phyloP scores from a whole-genome alignment of 306 rosid species.

The Casuarina glauca region DNA sequence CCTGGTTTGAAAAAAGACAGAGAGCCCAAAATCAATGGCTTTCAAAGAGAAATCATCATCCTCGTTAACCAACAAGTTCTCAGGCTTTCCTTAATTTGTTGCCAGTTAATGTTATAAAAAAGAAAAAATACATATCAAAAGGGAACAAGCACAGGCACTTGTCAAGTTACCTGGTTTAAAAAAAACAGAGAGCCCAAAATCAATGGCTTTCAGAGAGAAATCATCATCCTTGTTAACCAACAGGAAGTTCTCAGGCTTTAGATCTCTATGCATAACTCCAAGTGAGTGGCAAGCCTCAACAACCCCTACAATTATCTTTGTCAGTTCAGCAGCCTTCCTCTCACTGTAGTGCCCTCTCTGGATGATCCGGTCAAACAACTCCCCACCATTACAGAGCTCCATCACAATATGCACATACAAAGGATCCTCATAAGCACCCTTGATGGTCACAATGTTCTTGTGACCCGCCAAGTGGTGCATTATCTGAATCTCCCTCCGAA shows the following conservation, averaged over 20 bases:
- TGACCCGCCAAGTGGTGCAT: slow-evolving; percentile 98
- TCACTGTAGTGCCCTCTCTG: slow-evolving; percentile 92
- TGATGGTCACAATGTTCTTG: slow-evolving; percentile 84
- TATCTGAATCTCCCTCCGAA: slow-evolving; percentile 92
- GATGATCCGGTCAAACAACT: slow-evolving; percentile 87
- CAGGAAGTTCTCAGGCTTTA: slow-evolving; percentile 90
- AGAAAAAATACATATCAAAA: not conserved
- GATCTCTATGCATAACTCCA: slow-evolving; percentile 95
- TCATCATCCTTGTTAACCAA: slow-evolving; percentile 89
- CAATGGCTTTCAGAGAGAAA: slow-evolving; percentile 95
- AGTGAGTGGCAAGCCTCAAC: slow-evolving; percentile 96
- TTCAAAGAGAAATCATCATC: slow-evolving; percentile 92
- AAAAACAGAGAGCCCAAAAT: slow-evolving; percentile 95
- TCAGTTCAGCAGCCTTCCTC: slow-evolving; percentile 89
- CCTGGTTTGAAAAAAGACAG: slow-evolving; percentile 93
- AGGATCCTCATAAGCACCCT: slow-evolving; percentile 90
- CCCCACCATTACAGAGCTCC: slow-evolving; percentile 95
- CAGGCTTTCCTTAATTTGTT: not conserved
- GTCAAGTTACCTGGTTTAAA: slow-evolving; percentile 74
- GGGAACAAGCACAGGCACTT: slow-evolving; percentile 1
- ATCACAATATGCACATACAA: slow-evolving; percentile 91
- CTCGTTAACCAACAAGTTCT: slow-evolving; percentile 54
- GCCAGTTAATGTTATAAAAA: not conserved
- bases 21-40: slow-evolving; percentile 95
- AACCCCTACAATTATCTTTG: slow-evolving; percentile 85